These are phyloP conservation scores for Tothia fuscella DNA, from an alignment of 2,329 filamentous ascomycete genomes.

Conservation along the genomic window DNA sequence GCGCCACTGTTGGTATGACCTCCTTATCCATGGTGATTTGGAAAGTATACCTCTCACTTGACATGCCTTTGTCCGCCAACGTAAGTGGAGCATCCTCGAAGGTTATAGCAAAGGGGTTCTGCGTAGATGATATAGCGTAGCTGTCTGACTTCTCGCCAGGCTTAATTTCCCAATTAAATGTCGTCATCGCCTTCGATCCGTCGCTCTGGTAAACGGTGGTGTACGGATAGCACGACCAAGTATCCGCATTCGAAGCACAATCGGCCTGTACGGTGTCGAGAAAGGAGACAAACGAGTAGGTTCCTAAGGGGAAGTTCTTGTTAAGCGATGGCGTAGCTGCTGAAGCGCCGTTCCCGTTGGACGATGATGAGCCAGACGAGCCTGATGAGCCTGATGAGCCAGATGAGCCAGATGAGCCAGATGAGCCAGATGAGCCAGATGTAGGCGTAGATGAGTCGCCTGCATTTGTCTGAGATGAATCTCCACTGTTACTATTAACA, in stretches of 20 bases:
- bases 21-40: slow-evolving; percentile 40
- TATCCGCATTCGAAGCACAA: slow-evolving; percentile 46
- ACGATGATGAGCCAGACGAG: slow-evolving; percentile 1
- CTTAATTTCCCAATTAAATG: slow-evolving; percentile 51
- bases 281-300: slow-evolving; percentile 49
- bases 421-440: slow-evolving; percentile 1
- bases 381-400: background rate
- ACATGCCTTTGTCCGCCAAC: slow-evolving; percentile 35
- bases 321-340: slow-evolving; percentile 10
- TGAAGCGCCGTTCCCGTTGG: slow-evolving; percentile 15
- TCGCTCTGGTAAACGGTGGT: slow-evolving; percentile 34
- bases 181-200: slow-evolving; percentile 31
- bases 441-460: background rate
- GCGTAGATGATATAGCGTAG: slow-evolving; percentile 41
- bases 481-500: background rate
- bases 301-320: slow-evolving; percentile 45
- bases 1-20: slow-evolving; percentile 35
- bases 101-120: slow-evolving; percentile 41
- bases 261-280: slow-evolving; percentile 41
- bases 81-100: slow-evolving; percentile 43
- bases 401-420: slow-evolving; percentile 1
- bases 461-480: background rate
- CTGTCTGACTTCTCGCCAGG: slow-evolving; percentile 21
- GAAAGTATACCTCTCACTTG: slow-evolving; percentile 48
- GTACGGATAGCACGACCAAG: slow-evolving; percentile 53